A percentile compares a stretch with the other conserved stretches of the same genome.
phyloP scores from a whole-genome alignment of 2,329 filamentous ascomycete genomes.

The Aspergillus tamarii region DNA sequence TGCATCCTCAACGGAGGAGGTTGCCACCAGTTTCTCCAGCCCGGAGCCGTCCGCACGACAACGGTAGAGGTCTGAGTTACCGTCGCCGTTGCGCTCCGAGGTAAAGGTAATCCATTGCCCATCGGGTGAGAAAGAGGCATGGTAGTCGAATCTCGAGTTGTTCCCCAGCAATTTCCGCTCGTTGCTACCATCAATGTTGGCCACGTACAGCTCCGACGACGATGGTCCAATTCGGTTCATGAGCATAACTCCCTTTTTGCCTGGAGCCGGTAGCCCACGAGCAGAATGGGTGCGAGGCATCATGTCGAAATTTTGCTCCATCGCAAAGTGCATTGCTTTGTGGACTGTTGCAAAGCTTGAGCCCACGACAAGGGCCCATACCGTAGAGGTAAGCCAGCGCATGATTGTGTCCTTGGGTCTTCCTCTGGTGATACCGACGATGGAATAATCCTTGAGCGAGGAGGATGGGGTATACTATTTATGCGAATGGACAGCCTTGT shows the following conservation, averaged over 20 bases:
- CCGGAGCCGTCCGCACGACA: slow-evolving; percentile 39
- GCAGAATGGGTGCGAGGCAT: neutral
- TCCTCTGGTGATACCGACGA: neutral
- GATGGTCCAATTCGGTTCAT: slow-evolving; percentile 44
- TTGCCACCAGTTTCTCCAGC: slow-evolving; percentile 38
- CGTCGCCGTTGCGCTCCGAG: slow-evolving; percentile 44
- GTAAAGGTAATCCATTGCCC: slow-evolving; percentile 47
- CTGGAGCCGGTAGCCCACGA: neutral
- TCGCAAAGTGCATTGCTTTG: neutral
- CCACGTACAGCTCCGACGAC: slow-evolving; percentile 33
- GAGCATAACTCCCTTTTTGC: slow-evolving; percentile 28
- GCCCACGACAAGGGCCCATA: neutral
- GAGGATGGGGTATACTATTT: neutral
- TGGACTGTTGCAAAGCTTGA: neutral
- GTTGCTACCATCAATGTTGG: slow-evolving; percentile 45
- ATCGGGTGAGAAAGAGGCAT: slow-evolving; percentile 44
- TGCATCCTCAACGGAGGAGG: slow-evolving; percentile 42
- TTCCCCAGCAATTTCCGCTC: slow-evolving; percentile 36
- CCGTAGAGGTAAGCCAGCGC: neutral
- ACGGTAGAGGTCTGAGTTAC: slow-evolving; percentile 48
- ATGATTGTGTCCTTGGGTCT: neutral
- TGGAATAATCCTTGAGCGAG: neutral
- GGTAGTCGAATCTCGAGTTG: slow-evolving; percentile 43
- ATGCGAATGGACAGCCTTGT: neutral
- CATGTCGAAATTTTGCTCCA: neutral